Conservation (phyloP, 257 asterid genomes). For the Plantago major region DNA sequence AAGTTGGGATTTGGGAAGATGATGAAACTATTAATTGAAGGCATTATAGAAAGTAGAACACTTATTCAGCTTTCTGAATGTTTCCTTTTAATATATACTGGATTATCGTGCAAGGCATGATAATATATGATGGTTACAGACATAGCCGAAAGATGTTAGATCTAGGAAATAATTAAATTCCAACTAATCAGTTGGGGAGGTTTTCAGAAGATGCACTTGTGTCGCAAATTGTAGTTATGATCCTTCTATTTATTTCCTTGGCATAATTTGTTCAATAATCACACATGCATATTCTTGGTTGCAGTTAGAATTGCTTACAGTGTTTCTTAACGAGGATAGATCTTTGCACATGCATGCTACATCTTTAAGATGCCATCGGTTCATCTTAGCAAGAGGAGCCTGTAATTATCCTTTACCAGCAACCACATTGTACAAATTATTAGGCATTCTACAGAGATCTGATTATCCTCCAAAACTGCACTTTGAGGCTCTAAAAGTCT, state of each 20-base stretch:
- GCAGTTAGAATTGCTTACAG: conserved; percentile 41
- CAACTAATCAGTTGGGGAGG: too few relatives aligned
- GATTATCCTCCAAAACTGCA: conserved; percentile 46
- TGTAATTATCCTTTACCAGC: conserved; percentile 36
- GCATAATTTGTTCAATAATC: background rate
- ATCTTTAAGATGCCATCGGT: conserved; percentile 52
- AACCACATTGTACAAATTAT: conserved; percentile 35
- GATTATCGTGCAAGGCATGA: too few relatives aligned
- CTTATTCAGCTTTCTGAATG: too few relatives aligned
- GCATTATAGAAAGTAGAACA: too few relatives aligned
- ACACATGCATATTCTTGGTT: background rate
- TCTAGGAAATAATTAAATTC: too few relatives aligned
- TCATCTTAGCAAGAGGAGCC: conserved; percentile 42
- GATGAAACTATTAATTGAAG: too few relatives aligned
- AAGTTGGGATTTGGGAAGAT: too few relatives aligned
- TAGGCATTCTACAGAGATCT: conserved; percentile 38
- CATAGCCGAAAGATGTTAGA: too few relatives aligned
- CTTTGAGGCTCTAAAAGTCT: conserved; percentile 50
- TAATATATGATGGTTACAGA: too few relatives aligned
- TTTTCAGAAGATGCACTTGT: too few relatives aligned
- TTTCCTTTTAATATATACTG: too few relatives aligned
- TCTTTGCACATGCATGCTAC: conserved; percentile 50
- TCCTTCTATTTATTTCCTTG: background rate
- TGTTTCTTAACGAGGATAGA: conserved; percentile 46
- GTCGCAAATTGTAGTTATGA: too few relatives aligned